A percentile compares a stretch with the other conserved stretches of the same genome.
phyloP scores from a whole-genome alignment of 805 yeast species.

The Nakazawaea populi region DNA sequence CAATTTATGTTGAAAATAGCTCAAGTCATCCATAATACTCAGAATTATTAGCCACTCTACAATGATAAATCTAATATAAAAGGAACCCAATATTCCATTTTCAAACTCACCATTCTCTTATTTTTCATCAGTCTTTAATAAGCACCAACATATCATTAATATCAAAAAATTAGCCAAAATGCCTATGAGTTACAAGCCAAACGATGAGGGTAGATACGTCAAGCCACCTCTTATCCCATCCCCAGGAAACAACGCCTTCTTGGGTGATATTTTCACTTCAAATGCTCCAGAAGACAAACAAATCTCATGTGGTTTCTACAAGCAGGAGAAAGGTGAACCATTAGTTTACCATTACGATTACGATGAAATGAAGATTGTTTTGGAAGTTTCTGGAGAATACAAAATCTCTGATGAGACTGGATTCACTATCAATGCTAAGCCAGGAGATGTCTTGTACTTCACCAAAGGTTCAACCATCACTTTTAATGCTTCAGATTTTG shows the following conservation, averaged over 20 bases:
- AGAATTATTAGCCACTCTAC: not conserved
- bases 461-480: slow-evolving; percentile 64
- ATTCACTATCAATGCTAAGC: slow-evolving; percentile 44
- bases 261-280: slow-evolving; percentile 60
- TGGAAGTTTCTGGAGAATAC: slow-evolving; percentile 65
- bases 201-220: slow-evolving; percentile 44
- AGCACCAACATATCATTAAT: not conserved
- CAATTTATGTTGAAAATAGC: not conserved
- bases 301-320: slow-evolving; percentile 64
- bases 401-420: slow-evolving; percentile 61
- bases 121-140: not conserved
- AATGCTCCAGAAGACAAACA: slow-evolving; percentile 55
- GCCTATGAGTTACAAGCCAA: slow-evolving; percentile 52
- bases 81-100: not conserved
- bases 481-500: slow-evolving; percentile 57
- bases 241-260: slow-evolving; percentile 63
- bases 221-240: slow-evolving; percentile 57
- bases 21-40: not conserved
- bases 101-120: not conserved
- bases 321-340: slow-evolving; percentile 62
- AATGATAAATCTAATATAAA: not conserved
- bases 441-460: slow-evolving; percentile 66
- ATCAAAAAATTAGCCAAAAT: slow-evolving; percentile 24
- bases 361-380: slow-evolving; percentile 66
- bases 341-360: slow-evolving; percentile 61